A percentile compares a stretch with the other conserved stretches of the same genome.
Evolutionary conservation across 164 flowering plant genomes (phyloP).

Genomic region (Magnolia changhungtana): DNA sequence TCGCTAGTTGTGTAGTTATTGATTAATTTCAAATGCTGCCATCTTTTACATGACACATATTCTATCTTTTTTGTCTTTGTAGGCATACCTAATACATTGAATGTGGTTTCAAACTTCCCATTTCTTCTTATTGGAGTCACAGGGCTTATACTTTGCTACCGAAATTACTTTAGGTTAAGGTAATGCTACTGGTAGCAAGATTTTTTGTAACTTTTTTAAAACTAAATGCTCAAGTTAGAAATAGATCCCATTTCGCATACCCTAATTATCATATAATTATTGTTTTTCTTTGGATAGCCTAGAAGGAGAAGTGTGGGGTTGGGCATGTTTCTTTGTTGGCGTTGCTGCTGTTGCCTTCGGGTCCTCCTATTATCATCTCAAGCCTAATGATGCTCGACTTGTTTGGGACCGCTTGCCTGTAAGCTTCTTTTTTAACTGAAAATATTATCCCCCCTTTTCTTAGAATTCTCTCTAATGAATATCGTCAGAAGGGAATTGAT

Average conservation of each 20-base stretch:
- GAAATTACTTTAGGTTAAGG: conserved; percentile 74
- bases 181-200: conserved; percentile 17
- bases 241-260: background rate
- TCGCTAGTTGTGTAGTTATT: background rate
- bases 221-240: background rate
- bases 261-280: background rate
- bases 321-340: conserved; percentile 80
- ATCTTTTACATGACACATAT: background rate
- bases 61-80: conserved; percentile 21
- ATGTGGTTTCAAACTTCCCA: conserved; percentile 87
- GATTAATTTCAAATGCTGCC: background rate
- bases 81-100: conserved; percentile 91
- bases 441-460: background rate
- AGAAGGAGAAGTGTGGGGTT: conserved; percentile 86
- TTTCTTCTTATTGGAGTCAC: conserved; percentile 74
- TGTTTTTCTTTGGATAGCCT: conserved; percentile 34
- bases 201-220: background rate
- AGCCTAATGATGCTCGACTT: conserved; percentile 85
- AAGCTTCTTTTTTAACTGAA: conserved; percentile 18
- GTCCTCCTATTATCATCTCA: conserved; percentile 86
- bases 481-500: background rate
- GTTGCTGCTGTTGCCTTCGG: conserved; percentile 92
- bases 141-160: conserved; percentile 73
- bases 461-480: background rate
- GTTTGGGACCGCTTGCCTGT: conserved; percentile 98